Conservation (phyloP, 2,329 filamentous ascomycete genomes). For the Aspergillus alliaceus region DNA sequence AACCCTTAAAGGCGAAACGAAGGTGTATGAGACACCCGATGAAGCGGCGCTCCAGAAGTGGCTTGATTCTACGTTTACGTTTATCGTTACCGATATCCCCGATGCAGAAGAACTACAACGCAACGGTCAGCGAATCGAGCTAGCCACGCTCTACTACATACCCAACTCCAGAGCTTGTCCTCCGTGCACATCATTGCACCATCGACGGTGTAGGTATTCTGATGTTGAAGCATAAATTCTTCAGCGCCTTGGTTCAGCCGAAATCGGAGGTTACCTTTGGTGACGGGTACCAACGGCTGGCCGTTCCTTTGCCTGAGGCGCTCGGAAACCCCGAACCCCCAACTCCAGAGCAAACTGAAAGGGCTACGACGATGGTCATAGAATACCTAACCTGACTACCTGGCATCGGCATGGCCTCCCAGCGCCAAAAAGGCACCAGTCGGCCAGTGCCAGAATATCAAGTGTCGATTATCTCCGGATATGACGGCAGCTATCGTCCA, state of each 20-base stretch:
- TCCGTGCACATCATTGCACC: slow-evolving; percentile 1
- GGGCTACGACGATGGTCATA: background rate
- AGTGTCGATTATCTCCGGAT: background rate
- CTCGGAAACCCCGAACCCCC: background rate
- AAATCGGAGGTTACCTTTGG: background rate
- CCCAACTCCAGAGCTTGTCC: slow-evolving; percentile 5
- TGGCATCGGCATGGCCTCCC: background rate
- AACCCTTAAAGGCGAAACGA: background rate
- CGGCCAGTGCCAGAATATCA: background rate
- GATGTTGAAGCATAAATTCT: background rate
- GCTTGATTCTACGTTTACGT: slow-evolving; percentile 1
- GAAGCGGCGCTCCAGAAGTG: background rate
- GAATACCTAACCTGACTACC: background rate
- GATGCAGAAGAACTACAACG: background rate
- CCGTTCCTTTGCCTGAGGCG: background rate
- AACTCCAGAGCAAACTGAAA: background rate
- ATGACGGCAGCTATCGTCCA: background rate
- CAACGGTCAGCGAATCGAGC: background rate
- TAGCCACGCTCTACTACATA: slow-evolving; percentile 9
- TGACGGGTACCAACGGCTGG: background rate
- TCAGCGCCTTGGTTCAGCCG: background rate
- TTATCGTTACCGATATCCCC: slow-evolving; percentile 4
- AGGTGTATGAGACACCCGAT: slow-evolving; percentile 1
- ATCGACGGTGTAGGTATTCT: background rate
- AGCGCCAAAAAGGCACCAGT: background rate